These are phyloP conservation scores for Trichoderma koningiopsis DNA, from an alignment of 2,329 filamentous ascomycete genomes.

Conservation along the genomic window DNA sequence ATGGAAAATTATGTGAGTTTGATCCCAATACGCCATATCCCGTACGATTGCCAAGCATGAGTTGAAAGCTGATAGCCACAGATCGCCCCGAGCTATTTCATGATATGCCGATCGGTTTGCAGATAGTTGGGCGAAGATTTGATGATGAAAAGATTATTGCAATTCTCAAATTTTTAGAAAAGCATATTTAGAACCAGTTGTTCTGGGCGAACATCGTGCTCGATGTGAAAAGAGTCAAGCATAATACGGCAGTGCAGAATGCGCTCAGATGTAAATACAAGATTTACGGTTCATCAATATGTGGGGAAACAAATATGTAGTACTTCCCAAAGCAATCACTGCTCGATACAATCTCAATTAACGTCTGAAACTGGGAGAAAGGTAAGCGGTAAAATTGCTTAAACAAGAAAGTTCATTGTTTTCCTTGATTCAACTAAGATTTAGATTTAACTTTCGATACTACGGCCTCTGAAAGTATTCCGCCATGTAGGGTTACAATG, in stretches of 20 bases:
- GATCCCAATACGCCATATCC: neutral
- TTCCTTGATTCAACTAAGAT: neutral
- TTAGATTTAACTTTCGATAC: neutral
- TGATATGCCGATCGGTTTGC: neutral
- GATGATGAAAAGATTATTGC: neutral
- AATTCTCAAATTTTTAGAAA: neutral
- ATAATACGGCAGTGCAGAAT: neutral
- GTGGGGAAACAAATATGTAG: neutral
- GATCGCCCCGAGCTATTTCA: neutral
- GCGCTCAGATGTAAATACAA: neutral
- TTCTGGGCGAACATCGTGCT: neutral
- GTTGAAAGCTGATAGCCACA: neutral
- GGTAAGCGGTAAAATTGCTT: neutral
- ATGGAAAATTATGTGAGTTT: neutral
- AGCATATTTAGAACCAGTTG: neutral
- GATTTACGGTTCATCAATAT: neutral
- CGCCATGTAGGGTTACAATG: neutral
- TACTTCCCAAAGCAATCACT: neutral
- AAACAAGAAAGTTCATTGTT: neutral
- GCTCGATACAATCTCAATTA: neutral
- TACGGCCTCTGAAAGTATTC: neutral
- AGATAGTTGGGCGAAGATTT: constrained; percentile 2
- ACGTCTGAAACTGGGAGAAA: neutral
- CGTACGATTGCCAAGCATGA: neutral
- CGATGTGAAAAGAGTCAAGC: neutral